Percentiles rank a stretch among this genome's conserved stretches.
Conservation (phyloP, 2,329 filamentous ascomycete species). For the Ophiostoma triangulosporum region DNA sequence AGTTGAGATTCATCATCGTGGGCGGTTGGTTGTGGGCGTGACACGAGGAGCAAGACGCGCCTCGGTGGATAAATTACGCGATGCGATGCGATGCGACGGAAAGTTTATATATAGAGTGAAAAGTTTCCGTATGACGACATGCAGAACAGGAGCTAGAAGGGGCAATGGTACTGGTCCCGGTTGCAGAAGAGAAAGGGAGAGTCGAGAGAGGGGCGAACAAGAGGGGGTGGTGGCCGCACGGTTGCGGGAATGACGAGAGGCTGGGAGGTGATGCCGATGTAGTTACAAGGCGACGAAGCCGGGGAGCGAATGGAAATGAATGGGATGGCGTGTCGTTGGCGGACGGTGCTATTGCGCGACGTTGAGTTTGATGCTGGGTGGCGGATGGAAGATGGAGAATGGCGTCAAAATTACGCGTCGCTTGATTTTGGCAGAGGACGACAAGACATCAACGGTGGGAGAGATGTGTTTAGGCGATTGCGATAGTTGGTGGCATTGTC, state of each 20-base stretch:
- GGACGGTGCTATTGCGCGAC: no score
- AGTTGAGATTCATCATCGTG: slow-evolving; percentile 35
- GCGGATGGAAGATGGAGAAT: no score
- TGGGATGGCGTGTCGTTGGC: background rate
- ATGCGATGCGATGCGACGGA: background rate
- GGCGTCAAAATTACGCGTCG: no score
- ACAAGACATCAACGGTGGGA: no score
- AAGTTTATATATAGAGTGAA: background rate
- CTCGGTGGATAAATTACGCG: background rate
- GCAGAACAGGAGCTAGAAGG: no score
- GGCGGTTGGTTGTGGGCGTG: slow-evolving; percentile 13
- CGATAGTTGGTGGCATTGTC: background rate
- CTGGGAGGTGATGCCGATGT: no score
- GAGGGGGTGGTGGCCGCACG: background rate
- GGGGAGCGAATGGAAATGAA: no score
- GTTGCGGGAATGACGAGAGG: background rate
- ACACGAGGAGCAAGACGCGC: background rate
- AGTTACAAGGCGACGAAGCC: background rate
- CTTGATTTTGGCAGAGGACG: no score
- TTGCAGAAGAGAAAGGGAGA: background rate
- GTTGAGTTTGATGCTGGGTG: no score
- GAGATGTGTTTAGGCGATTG: background rate
- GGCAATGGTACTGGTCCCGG: no score
- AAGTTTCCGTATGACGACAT: no score
- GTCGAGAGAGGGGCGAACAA: background rate